Conservation (phyloP, 176 grass and related monocot species). For the Musa acuminata region DNA sequence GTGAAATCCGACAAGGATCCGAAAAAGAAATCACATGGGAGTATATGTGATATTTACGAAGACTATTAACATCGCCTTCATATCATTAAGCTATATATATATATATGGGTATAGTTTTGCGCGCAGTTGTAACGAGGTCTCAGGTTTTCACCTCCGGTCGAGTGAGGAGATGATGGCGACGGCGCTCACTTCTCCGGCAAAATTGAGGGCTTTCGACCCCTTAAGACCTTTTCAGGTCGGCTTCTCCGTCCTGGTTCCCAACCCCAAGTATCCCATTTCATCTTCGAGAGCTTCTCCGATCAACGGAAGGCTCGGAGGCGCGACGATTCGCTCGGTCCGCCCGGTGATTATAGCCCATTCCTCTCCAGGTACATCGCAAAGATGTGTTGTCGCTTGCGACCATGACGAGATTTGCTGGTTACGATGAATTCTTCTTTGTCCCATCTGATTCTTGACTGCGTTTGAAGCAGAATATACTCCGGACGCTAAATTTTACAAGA, state of each 20-base stretch:
- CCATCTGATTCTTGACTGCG: neutral
- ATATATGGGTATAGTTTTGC: too few species aligned
- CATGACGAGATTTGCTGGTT: neutral
- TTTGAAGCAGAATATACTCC: constrained; percentile 24
- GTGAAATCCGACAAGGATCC: too few species aligned
- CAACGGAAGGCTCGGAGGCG: neutral
- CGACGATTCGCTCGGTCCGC: neutral
- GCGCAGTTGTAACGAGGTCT: too few species aligned
- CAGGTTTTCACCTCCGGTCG: too few species aligned
- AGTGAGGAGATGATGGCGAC: neutral
- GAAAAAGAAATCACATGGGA: too few species aligned
- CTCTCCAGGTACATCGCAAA: constrained; percentile 3
- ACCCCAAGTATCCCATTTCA: neutral
- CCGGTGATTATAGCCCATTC: constrained; percentile 5
- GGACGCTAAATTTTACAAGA: constrained; percentile 65
- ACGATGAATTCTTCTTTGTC: neutral
- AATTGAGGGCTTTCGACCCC: neutral
- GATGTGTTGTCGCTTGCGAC: neutral
- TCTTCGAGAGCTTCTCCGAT: constrained; percentile 1
- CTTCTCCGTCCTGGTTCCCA: neutral
- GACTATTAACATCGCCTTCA: too few species aligned
- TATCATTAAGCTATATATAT: too few species aligned
- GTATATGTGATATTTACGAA: too few species aligned
- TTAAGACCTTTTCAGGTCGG: neutral
- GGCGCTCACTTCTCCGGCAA: neutral